Evolutionary conservation across 345 rosid genomes (phyloP).

Genomic region (Hibiscus trionum): DNA sequence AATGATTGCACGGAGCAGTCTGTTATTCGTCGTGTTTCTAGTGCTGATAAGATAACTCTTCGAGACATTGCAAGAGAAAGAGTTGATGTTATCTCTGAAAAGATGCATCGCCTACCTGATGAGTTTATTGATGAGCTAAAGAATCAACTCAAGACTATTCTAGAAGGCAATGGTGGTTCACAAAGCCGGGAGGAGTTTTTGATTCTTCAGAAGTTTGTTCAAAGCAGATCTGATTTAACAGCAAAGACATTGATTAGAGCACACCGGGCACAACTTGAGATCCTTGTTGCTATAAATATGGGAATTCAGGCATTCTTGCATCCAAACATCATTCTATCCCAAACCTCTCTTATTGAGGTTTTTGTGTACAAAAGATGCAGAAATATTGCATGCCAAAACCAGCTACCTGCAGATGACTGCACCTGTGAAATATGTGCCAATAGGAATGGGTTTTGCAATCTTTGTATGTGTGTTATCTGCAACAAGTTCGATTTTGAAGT

Average conservation of each 20-base stretch:
- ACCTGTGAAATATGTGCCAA: slow-evolving; percentile 69
- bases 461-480: slow-evolving; percentile 1
- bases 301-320: not conserved
- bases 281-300: slow-evolving; percentile 10
- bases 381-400: slow-evolving; percentile 81
- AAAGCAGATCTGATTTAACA: slow-evolving; percentile 72
- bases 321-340: not conserved
- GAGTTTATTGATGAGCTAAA: slow-evolving; percentile 79
- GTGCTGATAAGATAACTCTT: slow-evolving; percentile 66
- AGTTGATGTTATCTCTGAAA: slow-evolving; percentile 68
- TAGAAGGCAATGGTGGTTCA: slow-evolving; percentile 79
- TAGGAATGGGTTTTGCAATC: slow-evolving; percentile 29
- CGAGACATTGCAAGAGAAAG: slow-evolving; percentile 84
- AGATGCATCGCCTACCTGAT: slow-evolving; percentile 65
- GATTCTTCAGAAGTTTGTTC: slow-evolving; percentile 71
- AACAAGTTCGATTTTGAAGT: not conserved
- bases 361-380: slow-evolving; percentile 84
- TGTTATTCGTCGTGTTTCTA: slow-evolving; percentile 52
- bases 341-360: not conserved
- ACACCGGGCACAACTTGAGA: slow-evolving; percentile 74
- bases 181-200: slow-evolving; percentile 75
- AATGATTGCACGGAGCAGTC: slow-evolving; percentile 62
- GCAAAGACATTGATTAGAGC: slow-evolving; percentile 75
- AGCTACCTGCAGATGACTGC: slow-evolving; percentile 89
- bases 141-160: slow-evolving; percentile 58